Evolutionary conservation across 352 stramenopile genomes (phyloP).

Genomic region (Phytopythium oedochilum): DNA sequence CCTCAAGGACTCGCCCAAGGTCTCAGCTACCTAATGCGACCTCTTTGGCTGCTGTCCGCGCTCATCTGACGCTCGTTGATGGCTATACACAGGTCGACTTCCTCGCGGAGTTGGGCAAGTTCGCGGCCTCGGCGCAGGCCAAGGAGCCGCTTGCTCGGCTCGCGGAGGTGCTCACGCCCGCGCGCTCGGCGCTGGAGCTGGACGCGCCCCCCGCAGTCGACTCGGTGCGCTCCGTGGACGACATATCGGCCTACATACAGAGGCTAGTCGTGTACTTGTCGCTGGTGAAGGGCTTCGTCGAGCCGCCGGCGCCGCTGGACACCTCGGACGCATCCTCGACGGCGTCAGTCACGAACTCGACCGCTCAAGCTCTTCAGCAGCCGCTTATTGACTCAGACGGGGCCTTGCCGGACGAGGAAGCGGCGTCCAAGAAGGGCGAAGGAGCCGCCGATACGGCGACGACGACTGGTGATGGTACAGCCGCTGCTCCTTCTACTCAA

Average conservation of each 20-base stretch:
- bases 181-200: slow-evolving; percentile 31
- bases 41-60: background rate
- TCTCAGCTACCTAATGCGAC: background rate
- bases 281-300: slow-evolving; percentile 51
- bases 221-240: slow-evolving; percentile 17
- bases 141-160: slow-evolving; percentile 30
- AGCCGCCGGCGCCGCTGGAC: slow-evolving; percentile 7
- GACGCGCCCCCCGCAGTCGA: background rate
- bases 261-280: slow-evolving; percentile 39
- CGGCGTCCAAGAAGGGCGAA: background rate
- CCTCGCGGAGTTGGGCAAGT: slow-evolving; percentile 34
- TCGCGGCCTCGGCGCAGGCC: slow-evolving; percentile 20
- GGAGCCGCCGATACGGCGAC: background rate
- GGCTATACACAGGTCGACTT: slow-evolving; percentile 27
- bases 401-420: background rate
- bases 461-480: background rate
- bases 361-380: slow-evolving; percentile 17
- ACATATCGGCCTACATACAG: slow-evolving; percentile 28
- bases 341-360: slow-evolving; percentile 6
- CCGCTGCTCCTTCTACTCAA: background rate
- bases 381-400: slow-evolving; percentile 29
- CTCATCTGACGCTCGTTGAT: background rate
- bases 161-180: slow-evolving; percentile 28
- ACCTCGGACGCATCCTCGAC: slow-evolving; percentile 2
- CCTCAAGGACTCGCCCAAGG: slow-evolving; percentile 32